Evolutionary conservation across 371 early-diverging fungal genomes (phyloP).

Genomic region (Haplosporangium sp.): DNA sequence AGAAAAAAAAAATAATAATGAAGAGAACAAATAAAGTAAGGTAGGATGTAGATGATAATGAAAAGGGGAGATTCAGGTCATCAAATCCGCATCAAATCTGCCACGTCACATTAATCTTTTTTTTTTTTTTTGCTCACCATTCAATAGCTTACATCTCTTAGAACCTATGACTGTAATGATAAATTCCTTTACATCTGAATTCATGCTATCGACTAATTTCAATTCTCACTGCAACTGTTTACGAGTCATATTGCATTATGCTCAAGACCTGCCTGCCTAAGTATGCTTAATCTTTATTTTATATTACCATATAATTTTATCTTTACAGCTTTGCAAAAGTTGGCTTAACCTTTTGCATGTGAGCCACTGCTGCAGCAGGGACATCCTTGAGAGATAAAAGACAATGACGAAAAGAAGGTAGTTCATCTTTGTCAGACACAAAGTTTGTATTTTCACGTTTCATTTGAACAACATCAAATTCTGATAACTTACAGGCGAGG

Average conservation of each 20-base stretch:
- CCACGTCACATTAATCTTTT: conserved; percentile 39
- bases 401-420: not conserved
- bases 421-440: not conserved
- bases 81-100: conserved; percentile 3
- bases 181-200: too few relatives aligned
- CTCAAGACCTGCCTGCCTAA: too few relatives aligned
- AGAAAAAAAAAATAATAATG: conserved; percentile 5
- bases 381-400: conserved; percentile 39
- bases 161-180: too few relatives aligned
- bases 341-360: conserved; percentile 51
- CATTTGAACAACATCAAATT: not conserved
- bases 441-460: not conserved
- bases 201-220: too few relatives aligned
- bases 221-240: too few relatives aligned
- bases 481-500: conserved; percentile 68
- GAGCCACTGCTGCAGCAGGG: conserved; percentile 37
- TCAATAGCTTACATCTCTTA: too few relatives aligned
- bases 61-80: not conserved
- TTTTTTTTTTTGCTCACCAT: too few relatives aligned
- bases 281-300: not conserved
- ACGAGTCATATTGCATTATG: too few relatives aligned
- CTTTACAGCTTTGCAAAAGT: conserved; percentile 55
- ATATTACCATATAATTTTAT: not conserved
- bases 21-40: conserved; percentile 9
- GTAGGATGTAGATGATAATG: not conserved